These are phyloP conservation scores for Venturia nashicola DNA, from an alignment of 2,329 filamentous ascomycete genomes.

Conservation along the genomic window DNA sequence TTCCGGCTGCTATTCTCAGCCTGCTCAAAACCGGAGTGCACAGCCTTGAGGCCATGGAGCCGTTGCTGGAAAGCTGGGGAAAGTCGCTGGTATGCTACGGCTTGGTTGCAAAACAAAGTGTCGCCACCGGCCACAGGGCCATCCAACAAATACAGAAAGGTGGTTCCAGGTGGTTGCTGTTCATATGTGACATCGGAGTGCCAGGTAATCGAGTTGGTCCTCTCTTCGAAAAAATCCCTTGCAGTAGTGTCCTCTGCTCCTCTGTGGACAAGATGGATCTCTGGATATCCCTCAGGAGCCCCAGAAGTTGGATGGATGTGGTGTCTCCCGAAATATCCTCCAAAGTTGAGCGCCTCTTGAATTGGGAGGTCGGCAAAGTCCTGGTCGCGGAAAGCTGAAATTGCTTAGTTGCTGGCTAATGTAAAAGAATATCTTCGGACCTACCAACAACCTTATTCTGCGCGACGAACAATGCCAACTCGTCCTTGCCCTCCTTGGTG, in stretches of 20 bases:
- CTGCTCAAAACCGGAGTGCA: slow-evolving; percentile 75
- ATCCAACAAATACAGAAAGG: slow-evolving; percentile 81
- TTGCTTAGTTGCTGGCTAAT: neutral
- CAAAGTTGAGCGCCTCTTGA: slow-evolving; percentile 54
- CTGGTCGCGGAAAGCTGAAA: slow-evolving; percentile 56
- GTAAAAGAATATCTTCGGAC: neutral
- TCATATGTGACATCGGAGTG: slow-evolving; percentile 86
- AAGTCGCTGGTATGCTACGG: slow-evolving; percentile 68
- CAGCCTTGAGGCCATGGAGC: slow-evolving; percentile 66
- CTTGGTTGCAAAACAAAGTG: slow-evolving; percentile 70
- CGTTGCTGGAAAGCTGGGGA: slow-evolving; percentile 68
- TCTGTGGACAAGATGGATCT: slow-evolving; percentile 69
- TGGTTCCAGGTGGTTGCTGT: slow-evolving; percentile 76
- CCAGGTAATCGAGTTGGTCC: slow-evolving; percentile 76
- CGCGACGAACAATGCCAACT: slow-evolving; percentile 63
- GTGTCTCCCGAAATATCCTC: slow-evolving; percentile 65
- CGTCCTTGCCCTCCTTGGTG: slow-evolving; percentile 57
- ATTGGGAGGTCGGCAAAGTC: slow-evolving; percentile 56
- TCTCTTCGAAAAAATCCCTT: slow-evolving; percentile 50
- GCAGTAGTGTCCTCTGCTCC: slow-evolving; percentile 50
- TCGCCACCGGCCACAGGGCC: slow-evolving; percentile 70
- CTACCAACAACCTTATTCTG: slow-evolving; percentile 57
- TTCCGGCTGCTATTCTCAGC: slow-evolving; percentile 54
- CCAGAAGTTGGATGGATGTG: slow-evolving; percentile 75
- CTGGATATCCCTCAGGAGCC: slow-evolving; percentile 58